Evolutionary conservation across 108 stramenopile species (phyloP), one percentile per base, ranked within the genome.

Genomic region (Cyclostephanos tholiformis): DNA sequence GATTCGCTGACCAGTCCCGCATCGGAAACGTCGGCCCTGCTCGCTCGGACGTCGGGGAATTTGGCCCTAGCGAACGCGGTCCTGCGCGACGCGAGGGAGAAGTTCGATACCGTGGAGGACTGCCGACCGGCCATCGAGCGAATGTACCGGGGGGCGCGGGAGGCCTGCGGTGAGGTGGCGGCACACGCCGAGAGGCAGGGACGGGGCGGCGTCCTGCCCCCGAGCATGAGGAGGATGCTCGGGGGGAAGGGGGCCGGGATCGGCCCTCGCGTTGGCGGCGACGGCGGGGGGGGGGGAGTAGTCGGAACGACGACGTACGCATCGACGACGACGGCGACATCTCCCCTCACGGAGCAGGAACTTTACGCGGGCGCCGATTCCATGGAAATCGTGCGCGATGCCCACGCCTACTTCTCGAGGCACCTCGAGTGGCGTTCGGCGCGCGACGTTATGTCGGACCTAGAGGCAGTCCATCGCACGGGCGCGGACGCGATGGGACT

Each of bases 381-480:
- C 25, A 88, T 95, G 91, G 93, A 95, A 63, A 92, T 95, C 55
- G 81, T 95, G 14, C 71, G 91, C 26, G 93, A 95, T 82, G 91
- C 93, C 11, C 88, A 87, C 72, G 75, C 82, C 1, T 95, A 88
- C 80, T 95, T 95, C 79, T 52, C 82, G 6, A 80, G 85, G 36
- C 84, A 86, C 16, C 51, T 66, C 46, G 77, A 80, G 32, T 94
- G 93, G 93, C 77, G 77, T 67, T 84, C 85, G 11, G 74, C 89
- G 0, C 73, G 74, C 4, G 65, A 75, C 10, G 84, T 89, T 7
- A 63, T 92, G 71, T 35, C 56, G 7, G 82, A 75, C 41, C 74
- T 95, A 64, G 91, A 95, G 64, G 82, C 91, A 4, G 86, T 89
- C 2, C 89, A 92, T 67, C 75, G 85, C 51, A 76, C 85, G 75